Evolutionary conservation across 345 rosid species (phyloP), one percentile per base, ranked within the genome.

Genomic region (Lepidium africanum): DNA sequence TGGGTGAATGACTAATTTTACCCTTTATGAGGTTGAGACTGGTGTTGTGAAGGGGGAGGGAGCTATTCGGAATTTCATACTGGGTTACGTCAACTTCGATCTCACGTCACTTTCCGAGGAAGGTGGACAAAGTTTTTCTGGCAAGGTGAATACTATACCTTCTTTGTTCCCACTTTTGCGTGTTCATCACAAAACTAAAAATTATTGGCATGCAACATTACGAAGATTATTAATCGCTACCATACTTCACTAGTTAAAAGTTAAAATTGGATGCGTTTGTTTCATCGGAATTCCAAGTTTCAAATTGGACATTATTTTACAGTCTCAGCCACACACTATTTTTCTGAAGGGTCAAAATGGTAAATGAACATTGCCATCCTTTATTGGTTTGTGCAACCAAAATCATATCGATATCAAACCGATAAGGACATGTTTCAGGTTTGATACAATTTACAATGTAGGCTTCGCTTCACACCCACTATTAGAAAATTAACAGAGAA

Each of bases 31-130:
- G 16, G 36, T 15, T 10, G 13, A 10, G 14, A 10, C 23, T 32
- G 38, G 14, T 40, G n/a, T 36, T 6, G 42, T 40, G 17, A n/a
- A 38, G 7, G 38, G 9, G 3, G 7, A 45, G 33, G 69, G 65
- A 5, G 9, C 5, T 45, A 76, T 61, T 21, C 67, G 72, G 71
- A 69, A 55, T 32, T 37, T 19, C 12, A 8, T 13, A 57, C 56
- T 14, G 43, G 66, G 19, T 51, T 49, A 13, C 73, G 73, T 81
- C 74, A 59, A 74, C 67, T 60, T 76, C 15, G 38, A 60, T 80
- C 82, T 82, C 43, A 69, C 64, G 79, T 82, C 81, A 82, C 88
- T 79, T 83, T 79, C 77, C 73, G 53, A 64, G 81, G 81, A 62
- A 79, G 86, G 72, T 59, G 78, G 52, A 68, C 63, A 77, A 81